These are phyloP conservation scores for Tolypocladium ophioglossoides DNA, from an alignment of 2,329 filamentous ascomycete genomes.

Conservation along the genomic window DNA sequence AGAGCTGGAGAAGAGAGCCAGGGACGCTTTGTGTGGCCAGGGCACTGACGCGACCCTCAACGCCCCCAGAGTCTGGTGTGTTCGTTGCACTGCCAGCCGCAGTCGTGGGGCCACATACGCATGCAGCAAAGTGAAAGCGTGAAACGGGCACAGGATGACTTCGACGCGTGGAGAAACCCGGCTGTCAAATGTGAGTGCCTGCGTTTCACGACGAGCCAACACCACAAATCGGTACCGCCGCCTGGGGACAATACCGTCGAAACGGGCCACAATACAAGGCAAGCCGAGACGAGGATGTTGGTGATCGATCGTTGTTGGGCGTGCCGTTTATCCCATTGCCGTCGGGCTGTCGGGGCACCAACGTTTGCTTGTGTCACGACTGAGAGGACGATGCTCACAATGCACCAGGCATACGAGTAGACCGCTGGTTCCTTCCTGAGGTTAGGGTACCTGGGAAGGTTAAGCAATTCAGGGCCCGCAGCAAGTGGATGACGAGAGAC, in stretches of 20 bases:
- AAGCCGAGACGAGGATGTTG: background rate
- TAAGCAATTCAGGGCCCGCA: background rate
- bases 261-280: background rate
- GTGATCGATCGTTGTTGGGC: background rate
- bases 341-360: background rate
- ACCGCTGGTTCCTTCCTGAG: background rate
- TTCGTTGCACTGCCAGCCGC: background rate
- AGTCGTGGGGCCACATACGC: background rate
- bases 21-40: background rate
- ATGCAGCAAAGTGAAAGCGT: background rate
- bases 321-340: background rate
- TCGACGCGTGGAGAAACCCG: background rate
- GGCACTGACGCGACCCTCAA: background rate
- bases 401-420: background rate
- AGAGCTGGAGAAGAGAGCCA: background rate
- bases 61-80: background rate
- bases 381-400: background rate
- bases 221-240: background rate
- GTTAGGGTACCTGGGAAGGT: background rate
- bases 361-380: background rate
- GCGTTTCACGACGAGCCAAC: background rate
- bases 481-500: background rate
- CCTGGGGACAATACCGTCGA: background rate
- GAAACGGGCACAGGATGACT: background rate
- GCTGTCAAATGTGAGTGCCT: background rate